Evolutionary conservation across 1,284 basidiomycete species (phyloP).

Genomic region (Sanghuangporus weigelae): DNA sequence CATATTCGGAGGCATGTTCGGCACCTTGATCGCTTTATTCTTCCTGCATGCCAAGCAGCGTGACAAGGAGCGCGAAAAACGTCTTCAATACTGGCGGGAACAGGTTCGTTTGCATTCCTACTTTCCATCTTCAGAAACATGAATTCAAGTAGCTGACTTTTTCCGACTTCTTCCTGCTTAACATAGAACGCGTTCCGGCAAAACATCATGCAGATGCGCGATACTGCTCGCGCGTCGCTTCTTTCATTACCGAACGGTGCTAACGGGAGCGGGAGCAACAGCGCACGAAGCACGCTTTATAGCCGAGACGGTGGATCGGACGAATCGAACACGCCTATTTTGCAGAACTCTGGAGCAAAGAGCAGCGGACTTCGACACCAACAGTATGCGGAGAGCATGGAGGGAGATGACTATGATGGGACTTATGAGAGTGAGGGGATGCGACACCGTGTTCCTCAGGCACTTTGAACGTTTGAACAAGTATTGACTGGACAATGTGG

Average conservation of each 20-base stretch:
- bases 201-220: constrained; percentile 72
- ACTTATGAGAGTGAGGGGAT: constrained; percentile 27
- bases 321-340: constrained; percentile 50
- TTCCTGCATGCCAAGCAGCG: constrained; percentile 67
- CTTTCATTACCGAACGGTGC: constrained; percentile 39
- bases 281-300: constrained; percentile 43
- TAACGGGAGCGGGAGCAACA: constrained; percentile 35
- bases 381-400: constrained; percentile 25
- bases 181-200: constrained; percentile 67
- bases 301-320: constrained; percentile 45
- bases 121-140: neutral
- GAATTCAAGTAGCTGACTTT: neutral
- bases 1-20: constrained; percentile 68
- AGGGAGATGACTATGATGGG: constrained; percentile 45
- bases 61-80: constrained; percentile 71
- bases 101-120: constrained; percentile 42
- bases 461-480: constrained; percentile 2
- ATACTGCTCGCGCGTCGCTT: constrained; percentile 60
- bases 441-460: constrained; percentile 18
- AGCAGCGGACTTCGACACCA: constrained; percentile 47
- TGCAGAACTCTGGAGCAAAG: constrained; percentile 37
- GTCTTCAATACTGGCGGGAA: constrained; percentile 84
- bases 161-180: constrained; percentile 1
- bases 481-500: too few relatives aligned
- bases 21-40: constrained; percentile 63